Evolutionary conservation across 306 rosid species (phyloP).

Genomic region (Rosa rugosa): DNA sequence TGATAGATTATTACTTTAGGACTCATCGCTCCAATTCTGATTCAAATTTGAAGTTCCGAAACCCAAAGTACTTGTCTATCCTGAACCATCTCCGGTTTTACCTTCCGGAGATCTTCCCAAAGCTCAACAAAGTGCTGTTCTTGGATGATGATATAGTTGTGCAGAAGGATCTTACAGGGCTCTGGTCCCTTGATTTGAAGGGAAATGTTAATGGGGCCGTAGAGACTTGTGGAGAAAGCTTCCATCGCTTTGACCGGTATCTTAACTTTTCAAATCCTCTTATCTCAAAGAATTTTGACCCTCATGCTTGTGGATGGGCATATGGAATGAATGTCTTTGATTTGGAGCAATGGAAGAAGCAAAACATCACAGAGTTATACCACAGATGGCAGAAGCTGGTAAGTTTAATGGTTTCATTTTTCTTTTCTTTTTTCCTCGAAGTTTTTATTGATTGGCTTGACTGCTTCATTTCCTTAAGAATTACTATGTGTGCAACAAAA

Average conservation of each 20-base stretch:
- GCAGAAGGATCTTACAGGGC: conserved; percentile 81
- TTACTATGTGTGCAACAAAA: not conserved
- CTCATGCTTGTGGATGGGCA: conserved; percentile 99
- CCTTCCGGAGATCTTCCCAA: conserved; percentile 92
- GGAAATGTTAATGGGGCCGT: conserved; percentile 98
- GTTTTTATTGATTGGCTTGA: not conserved
- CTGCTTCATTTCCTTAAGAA: not conserved
- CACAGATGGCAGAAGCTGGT: conserved; percentile 98
- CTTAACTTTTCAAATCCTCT: conserved; percentile 95
- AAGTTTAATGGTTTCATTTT: conserved; percentile 23
- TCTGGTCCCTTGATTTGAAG: conserved; percentile 84
- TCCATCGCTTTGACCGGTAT: conserved; percentile 94
- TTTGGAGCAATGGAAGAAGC: conserved; percentile 91
- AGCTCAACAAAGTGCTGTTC: conserved; percentile 83
- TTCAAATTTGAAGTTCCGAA: conserved; percentile 83
- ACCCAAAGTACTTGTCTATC: conserved; percentile 94
- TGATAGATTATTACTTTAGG: conserved; percentile 90
- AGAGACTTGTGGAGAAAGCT: conserved; percentile 95
- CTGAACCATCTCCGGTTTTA: conserved; percentile 98
- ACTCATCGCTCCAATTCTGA: conserved; percentile 81
- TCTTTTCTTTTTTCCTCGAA: conserved; percentile 8
- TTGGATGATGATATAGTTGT: conserved; percentile 96
- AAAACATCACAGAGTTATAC: conserved; percentile 85
- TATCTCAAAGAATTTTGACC: conserved; percentile 80
- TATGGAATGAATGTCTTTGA: conserved; percentile 97